These are phyloP conservation scores for Phlyctochytrium planicorne DNA, from an alignment of 192 early-diverging fungal species.

Conservation along the genomic window DNA sequence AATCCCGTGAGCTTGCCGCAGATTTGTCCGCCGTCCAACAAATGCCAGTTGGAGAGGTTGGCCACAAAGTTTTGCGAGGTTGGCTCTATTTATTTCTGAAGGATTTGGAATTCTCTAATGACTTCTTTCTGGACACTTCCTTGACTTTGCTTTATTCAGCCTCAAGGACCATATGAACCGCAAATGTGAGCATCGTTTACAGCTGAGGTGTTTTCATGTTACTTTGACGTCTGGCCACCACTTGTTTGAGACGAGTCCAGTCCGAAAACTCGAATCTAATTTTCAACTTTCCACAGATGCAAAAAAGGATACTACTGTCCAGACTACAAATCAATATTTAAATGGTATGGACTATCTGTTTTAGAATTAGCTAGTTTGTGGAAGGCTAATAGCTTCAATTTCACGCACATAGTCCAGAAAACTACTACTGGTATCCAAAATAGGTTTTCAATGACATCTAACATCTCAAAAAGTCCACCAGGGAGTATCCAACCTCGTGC, in stretches of 20 bases:
- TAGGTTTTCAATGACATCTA: neutral
- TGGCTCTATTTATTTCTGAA: too few species aligned
- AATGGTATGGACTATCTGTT: neutral
- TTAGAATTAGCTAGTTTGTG: too few species aligned
- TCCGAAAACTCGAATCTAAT: too few species aligned
- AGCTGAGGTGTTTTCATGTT: too few species aligned
- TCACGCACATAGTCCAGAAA: constrained; percentile 6
- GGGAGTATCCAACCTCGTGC: constrained; percentile 7
- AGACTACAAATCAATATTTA: constrained; percentile 8
- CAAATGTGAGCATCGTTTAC: constrained; percentile 20
- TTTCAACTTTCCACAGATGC: too few species aligned
- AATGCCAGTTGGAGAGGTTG: constrained; percentile 3
- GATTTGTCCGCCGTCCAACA: constrained; percentile 5
- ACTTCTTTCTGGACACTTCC: too few species aligned
- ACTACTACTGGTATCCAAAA: neutral
- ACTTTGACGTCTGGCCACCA: too few species aligned
- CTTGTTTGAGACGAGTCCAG: too few species aligned
- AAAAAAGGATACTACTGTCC: constrained; percentile 29
- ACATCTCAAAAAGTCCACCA: neutral
- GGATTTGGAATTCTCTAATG: too few species aligned
- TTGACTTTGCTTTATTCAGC: too few species aligned
- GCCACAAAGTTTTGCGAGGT: constrained; percentile 8
- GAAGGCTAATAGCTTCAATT: too few species aligned
- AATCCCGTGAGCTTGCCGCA: constrained; percentile 12
- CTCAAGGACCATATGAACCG: constrained; percentile 37